A percentile compares a stretch with the other conserved stretches of the same genome.
Evolutionary conservation across 108 stramenopile species (phyloP).

Genomic region (Conticribra guillardii): DNA sequence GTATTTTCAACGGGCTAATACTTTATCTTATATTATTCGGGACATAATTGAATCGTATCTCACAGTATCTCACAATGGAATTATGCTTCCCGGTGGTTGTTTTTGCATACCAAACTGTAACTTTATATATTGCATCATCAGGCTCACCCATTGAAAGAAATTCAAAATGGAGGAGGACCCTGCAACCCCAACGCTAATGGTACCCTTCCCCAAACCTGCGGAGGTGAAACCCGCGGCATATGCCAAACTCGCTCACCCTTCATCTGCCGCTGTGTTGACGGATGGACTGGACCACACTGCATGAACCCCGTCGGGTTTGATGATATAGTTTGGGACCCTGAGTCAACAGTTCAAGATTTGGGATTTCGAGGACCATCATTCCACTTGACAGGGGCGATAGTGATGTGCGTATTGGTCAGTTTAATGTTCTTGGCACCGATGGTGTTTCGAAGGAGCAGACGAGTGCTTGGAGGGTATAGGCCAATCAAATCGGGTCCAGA

Average conservation of each 20-base stretch:
- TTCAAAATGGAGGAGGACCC: constrained; percentile 71
- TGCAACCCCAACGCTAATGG: constrained; percentile 50
- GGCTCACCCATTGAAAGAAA: constrained; percentile 70
- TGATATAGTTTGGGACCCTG: constrained; percentile 75
- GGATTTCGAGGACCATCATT: constrained; percentile 58
- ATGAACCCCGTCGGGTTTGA: constrained; percentile 63
- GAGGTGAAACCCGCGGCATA: constrained; percentile 63
- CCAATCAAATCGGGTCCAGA: constrained; percentile 3
- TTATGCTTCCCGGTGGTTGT: too few species aligned
- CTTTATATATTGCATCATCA: too few species aligned
- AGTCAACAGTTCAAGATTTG: constrained; percentile 71
- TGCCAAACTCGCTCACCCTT: constrained; percentile 56
- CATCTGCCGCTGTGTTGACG: constrained; percentile 68
- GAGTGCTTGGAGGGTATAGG: constrained; percentile 13
- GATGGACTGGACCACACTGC: constrained; percentile 91
- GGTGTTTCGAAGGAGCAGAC: constrained; percentile 20
- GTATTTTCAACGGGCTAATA: too few species aligned
- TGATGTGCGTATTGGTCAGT: constrained; percentile 4
- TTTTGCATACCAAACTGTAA: too few species aligned
- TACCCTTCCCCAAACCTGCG: constrained; percentile 54
- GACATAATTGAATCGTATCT: too few species aligned
- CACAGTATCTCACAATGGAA: too few species aligned
- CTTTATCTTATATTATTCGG: too few species aligned
- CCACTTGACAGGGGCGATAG: constrained; percentile 1
- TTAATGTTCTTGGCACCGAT: constrained; percentile 18